Evolutionary conservation across 2,329 filamentous ascomycete genomes (phyloP), one percentile per base, ranked within the genome.

Genomic region (Microdochium trichocladiopsis): DNA sequence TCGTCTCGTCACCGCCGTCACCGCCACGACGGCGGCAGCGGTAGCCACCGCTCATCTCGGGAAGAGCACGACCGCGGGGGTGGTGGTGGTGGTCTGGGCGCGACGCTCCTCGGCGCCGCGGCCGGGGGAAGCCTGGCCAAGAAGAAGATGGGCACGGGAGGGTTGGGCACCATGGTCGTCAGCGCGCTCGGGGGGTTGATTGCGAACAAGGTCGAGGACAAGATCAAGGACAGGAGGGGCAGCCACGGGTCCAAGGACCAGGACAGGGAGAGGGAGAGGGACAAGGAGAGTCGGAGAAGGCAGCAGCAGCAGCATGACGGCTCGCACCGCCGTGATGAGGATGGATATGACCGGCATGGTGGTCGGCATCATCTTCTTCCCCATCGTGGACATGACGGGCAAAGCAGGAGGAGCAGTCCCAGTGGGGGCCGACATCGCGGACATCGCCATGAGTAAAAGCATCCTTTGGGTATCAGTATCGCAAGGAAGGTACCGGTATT

Each of bases 31-130:
- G n/a, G 8, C 9, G 37, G 18, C 37, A 33, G 28, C n/a, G n/a
- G n/a, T n/a, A n/a, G n/a, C n/a, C 21, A 43, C 37, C 21, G 21
- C 37, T n/a, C 16, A n/a, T n/a, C n/a, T n/a, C n/a, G n/a, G n/a
- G n/a, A n/a, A n/a, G n/a, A 12, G 28, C 53, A 51, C 51, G 16
- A 51, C 45, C 53, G 56, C 45, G 60, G 61, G 28, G 69, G 72
- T 5, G 79, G 76, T 56, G 80, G 84, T 51, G 72, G 75, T 47
- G 80, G 80, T 9, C 69, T 84, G 12, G 72, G 79, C 12, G 75
- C 79, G 1, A 77, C 79, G 2, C 60, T 83, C 3, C 52, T 79
- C 1, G 79, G 79, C 14, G 75, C 77, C 22, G 76, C 73, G 2
- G 74, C 72, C 1, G 80, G 80, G 36, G 79, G 75, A 0, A 76